Evolutionary conservation across 306 rosid genomes (phyloP).

Genomic region (Sophora flavescens): DNA sequence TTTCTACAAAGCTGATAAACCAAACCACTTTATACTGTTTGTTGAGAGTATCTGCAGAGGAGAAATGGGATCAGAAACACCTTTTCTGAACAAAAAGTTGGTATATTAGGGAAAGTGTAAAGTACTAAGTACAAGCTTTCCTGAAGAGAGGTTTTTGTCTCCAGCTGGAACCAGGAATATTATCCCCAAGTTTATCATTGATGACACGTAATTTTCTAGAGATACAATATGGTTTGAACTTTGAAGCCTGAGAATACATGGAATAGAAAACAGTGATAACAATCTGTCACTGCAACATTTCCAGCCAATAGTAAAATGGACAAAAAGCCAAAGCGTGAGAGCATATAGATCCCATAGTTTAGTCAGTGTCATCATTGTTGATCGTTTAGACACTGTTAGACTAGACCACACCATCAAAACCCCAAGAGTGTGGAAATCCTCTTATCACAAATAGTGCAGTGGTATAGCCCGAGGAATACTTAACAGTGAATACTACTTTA

Average conservation of each 20-base stretch:
- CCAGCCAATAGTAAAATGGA: background rate
- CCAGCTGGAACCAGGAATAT: conserved; percentile 14
- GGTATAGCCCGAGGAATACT: background rate
- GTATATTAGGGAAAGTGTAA: background rate
- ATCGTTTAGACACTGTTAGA: background rate
- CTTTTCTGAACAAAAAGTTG: conserved; percentile 31
- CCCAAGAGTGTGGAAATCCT: background rate
- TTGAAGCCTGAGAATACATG: background rate
- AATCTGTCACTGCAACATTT: background rate
- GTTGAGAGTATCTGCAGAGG: conserved; percentile 23
- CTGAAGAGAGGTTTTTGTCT: conserved; percentile 27
- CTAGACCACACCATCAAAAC: background rate
- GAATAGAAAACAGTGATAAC: background rate
- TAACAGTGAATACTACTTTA: background rate
- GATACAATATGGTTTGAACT: background rate
- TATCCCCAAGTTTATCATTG: conserved; percentile 17
- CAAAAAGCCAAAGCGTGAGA: conserved; percentile 1
- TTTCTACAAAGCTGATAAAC: background rate
- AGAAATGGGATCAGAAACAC: conserved; percentile 34
- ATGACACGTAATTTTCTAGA: background rate
- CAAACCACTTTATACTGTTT: conserved; percentile 22
- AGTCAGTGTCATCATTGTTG: background rate
- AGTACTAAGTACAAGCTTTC: background rate
- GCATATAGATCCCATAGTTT: background rate
- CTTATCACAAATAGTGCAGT: background rate